Evolutionary conservation across 371 early-diverging fungal species (phyloP).

Genomic region (Nematocida minor): DNA sequence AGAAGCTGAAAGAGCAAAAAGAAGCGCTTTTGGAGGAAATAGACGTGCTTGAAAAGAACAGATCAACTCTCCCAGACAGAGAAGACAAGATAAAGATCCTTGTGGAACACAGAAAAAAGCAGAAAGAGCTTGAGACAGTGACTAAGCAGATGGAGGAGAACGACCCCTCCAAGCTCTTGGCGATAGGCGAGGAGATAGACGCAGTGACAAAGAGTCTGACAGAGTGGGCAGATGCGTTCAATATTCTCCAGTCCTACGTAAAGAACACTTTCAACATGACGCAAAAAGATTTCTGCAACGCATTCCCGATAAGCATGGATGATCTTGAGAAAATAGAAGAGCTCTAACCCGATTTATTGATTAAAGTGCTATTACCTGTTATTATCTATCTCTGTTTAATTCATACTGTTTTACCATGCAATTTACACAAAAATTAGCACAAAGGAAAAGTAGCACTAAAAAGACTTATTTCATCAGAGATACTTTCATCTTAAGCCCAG

Average conservation of each 20-base stretch:
- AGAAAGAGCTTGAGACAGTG: not conserved
- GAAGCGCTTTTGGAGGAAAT: not conserved
- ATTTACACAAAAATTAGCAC: too few species aligned
- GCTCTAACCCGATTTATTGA: not conserved
- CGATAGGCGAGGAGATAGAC: not conserved
- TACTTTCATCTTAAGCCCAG: too few species aligned
- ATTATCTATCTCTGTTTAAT: too few species aligned
- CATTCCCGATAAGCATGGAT: slow-evolving; percentile 70
- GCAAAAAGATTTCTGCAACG: slow-evolving; percentile 68
- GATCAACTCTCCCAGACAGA: slow-evolving; percentile 13
- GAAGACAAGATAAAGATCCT: slow-evolving; percentile 12
- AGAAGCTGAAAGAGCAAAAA: slow-evolving; percentile 1
- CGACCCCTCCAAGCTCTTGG: slow-evolving; percentile 19
- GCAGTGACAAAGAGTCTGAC: slow-evolving; percentile 24
- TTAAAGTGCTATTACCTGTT: not conserved
- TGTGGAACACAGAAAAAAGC: not conserved
- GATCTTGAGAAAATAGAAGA: slow-evolving; percentile 69
- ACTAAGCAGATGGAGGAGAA: slow-evolving; percentile 14
- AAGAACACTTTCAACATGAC: slow-evolving; percentile 72
- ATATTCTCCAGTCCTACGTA: slow-evolving; percentile 74
- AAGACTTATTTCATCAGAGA: too few species aligned
- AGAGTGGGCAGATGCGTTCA: slow-evolving; percentile 73
- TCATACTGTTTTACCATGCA: too few species aligned
- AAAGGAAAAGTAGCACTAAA: too few species aligned
- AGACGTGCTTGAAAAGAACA: not conserved